These are phyloP conservation scores for Talaromyces marneffei DNA, from an alignment of 2,329 filamentous ascomycete species.

Conservation along the genomic window DNA sequence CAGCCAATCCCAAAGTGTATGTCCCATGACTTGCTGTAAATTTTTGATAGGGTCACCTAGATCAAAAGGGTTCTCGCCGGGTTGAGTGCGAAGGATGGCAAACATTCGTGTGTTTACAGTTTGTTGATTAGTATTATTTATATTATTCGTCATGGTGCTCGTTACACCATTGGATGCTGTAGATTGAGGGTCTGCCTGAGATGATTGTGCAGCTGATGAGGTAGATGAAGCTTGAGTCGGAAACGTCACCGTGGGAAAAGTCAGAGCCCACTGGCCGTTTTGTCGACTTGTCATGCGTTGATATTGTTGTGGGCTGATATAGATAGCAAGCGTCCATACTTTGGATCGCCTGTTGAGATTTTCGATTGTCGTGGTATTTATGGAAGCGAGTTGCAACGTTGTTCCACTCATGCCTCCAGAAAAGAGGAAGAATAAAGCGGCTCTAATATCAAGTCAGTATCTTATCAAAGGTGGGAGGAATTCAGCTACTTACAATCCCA, in stretches of 20 bases:
- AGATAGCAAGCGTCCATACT: conserved; percentile 68
- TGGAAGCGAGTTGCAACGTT: conserved; percentile 61
- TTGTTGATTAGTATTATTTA: conserved; percentile 33
- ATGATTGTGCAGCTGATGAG: background rate
- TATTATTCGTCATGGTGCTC: conserved; percentile 11
- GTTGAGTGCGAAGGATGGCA: conserved; percentile 67
- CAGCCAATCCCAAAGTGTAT: conserved; percentile 67
- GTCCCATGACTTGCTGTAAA: conserved; percentile 74
- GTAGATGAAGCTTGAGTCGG: conserved; percentile 26
- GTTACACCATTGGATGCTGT: background rate
- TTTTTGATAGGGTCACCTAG: conserved; percentile 62
- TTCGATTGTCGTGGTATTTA: conserved; percentile 82
- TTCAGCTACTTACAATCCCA: conserved; percentile 52
- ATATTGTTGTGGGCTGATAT: conserved; percentile 36
- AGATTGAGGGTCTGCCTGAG: background rate
- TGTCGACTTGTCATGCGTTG: conserved; percentile 23
- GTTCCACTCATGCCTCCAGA: conserved; percentile 68
- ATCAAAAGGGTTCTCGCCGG: conserved; percentile 81
- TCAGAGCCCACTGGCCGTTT: conserved; percentile 30
- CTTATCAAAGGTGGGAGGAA: conserved; percentile 14
- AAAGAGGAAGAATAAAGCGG: conserved; percentile 74
- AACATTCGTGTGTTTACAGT: conserved; percentile 64
- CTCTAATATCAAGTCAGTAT: conserved; percentile 28
- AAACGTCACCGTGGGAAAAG: conserved; percentile 38
- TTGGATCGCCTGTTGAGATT: conserved; percentile 57